These are phyloP conservation scores for Boechera divaricarpa DNA, from an alignment of 345 rosid species.

Conservation along the genomic window DNA sequence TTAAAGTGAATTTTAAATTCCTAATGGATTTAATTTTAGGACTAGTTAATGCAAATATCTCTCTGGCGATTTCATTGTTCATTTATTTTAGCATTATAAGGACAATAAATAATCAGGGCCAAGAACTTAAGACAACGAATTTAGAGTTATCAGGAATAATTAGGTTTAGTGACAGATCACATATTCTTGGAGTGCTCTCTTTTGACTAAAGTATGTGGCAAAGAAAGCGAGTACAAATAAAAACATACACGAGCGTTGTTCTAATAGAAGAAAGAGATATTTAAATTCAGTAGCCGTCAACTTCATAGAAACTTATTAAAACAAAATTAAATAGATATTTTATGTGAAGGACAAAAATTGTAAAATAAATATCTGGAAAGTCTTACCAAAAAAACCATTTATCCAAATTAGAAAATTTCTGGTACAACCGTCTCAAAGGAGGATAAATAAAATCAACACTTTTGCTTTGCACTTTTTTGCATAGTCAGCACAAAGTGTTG, in stretches of 20 bases:
- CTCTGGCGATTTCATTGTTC: not conserved
- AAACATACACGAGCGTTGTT: conserved; percentile 42
- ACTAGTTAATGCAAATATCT: not conserved
- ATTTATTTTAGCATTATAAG: not conserved
- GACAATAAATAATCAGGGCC: not conserved
- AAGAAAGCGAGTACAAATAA: conserved; percentile 42
- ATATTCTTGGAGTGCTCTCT: conserved; percentile 17
- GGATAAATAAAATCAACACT: not conserved
- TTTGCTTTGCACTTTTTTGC: conserved; percentile 40
- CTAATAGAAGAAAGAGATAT: conserved; percentile 28
- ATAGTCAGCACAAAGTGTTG: conserved; percentile 41
- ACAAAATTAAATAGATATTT: not conserved
- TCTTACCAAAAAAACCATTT: not conserved
- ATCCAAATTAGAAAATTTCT: conserved; percentile 32
- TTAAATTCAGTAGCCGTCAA: conserved; percentile 41
- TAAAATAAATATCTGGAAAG: conserved; percentile 25
- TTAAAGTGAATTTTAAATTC: no score
- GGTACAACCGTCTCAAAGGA: conserved; percentile 26
- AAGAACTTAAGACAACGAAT: not conserved
- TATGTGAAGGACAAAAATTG: conserved; percentile 45
- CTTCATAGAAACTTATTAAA: not conserved
- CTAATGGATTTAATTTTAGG: no score
- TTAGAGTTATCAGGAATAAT: conserved; percentile 4
- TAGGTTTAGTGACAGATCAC: conserved; percentile 22
- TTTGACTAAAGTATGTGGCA: conserved; percentile 45